phyloP scores from a whole-genome alignment of 2,329 filamentous ascomycete genomes.

The Fusarium temperatum region DNA sequence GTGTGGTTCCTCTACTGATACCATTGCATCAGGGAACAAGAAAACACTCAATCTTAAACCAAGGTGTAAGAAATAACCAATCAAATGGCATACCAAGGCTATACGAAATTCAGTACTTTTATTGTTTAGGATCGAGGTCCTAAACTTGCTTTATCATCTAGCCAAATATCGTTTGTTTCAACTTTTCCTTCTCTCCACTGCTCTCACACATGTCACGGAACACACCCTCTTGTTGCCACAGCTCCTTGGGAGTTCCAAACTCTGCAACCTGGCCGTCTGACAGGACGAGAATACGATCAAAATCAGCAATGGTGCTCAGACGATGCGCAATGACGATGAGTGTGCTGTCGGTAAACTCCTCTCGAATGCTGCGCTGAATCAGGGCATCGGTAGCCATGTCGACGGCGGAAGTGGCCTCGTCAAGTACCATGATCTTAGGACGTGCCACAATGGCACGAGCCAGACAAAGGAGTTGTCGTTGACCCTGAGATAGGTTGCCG shows the following conservation, averaged over 20 bases:
- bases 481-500: conserved; percentile 78
- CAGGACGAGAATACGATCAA: conserved; percentile 77
- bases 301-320: conserved; percentile 79
- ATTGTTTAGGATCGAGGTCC: not conserved
- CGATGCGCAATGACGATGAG: conserved; percentile 80
- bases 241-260: conserved; percentile 69
- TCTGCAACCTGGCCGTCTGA: conserved; percentile 74
- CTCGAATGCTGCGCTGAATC: conserved; percentile 77
- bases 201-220: conserved; percentile 72
- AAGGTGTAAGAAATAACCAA: not conserved
- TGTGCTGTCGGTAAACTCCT: conserved; percentile 75
- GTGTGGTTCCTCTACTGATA: not conserved
- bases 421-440: conserved; percentile 81
- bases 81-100: not conserved
- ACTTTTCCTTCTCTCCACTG: conserved; percentile 66
- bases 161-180: conserved; percentile 57
- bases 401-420: conserved; percentile 82
- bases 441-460: conserved; percentile 76
- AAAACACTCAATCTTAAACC: not conserved
- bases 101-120: not conserved
- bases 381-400: conserved; percentile 80
- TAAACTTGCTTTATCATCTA: not conserved
- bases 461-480: conserved; percentile 79
- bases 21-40: not conserved
- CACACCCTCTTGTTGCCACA: conserved; percentile 65